Conservation (phyloP, 345 rosid genomes). For the Gossypium stocksii region DNA sequence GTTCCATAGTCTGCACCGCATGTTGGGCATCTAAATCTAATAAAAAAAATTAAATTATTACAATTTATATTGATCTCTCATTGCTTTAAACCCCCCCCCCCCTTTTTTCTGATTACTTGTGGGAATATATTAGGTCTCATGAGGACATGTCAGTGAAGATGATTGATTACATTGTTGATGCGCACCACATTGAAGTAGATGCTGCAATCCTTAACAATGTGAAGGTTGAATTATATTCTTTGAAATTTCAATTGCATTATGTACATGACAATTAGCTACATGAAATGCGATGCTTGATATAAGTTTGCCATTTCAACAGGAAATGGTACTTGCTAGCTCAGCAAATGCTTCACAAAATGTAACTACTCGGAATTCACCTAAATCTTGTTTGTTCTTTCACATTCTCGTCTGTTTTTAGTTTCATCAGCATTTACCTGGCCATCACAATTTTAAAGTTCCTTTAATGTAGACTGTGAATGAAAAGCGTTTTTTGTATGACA, state of each 20-base stretch:
- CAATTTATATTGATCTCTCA: neutral
- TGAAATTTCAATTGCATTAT: neutral
- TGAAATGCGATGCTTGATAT: neutral
- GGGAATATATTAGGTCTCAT: conserved; percentile 45
- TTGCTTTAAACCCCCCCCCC: neutral
- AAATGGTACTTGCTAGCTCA: conserved; percentile 57
- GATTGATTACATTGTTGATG: conserved; percentile 58
- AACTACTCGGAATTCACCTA: conserved; percentile 7
- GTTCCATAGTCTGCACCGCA: neutral
- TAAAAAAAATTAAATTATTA: neutral
- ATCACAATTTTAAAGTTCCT: neutral
- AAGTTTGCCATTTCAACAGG: conserved; percentile 33
- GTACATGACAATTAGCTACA: neutral
- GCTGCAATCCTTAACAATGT: conserved; percentile 43
- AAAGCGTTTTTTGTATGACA: conserved; percentile 62
- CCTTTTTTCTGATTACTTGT: neutral
- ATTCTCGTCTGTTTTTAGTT: neutral
- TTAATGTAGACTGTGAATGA: conserved; percentile 39
- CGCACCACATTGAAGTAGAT: conserved; percentile 58
- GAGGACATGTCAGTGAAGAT: conserved; percentile 59
- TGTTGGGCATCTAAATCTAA: neutral
- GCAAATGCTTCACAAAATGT: conserved; percentile 39
- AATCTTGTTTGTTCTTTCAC: neutral
- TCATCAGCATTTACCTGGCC: neutral
- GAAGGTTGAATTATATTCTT: conserved; percentile 36